phyloP scores from a whole-genome alignment of 2,329 filamentous ascomycete species.

The Cladophialophora immunda region DNA sequence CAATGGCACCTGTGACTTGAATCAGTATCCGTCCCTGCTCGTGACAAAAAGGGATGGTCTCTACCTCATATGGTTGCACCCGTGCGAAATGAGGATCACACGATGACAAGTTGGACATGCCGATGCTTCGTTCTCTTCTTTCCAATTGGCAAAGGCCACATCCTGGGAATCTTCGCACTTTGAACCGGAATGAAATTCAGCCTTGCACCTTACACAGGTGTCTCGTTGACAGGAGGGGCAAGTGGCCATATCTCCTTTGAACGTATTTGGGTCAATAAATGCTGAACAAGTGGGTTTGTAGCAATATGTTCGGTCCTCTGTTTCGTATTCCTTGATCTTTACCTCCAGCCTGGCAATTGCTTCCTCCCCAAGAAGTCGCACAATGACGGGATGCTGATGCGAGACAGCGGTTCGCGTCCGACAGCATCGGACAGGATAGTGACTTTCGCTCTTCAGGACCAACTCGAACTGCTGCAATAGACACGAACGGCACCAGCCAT shows the following conservation, averaged over 20 bases:
- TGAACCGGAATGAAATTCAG: conserved; percentile 50
- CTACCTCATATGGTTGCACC: conserved; percentile 49
- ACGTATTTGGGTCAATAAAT: conserved; percentile 54
- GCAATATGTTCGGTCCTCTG: conserved; percentile 63
- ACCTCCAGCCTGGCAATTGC: conserved; percentile 46
- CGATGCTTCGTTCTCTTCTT: conserved; percentile 75
- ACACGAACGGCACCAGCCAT: conserved; percentile 33
- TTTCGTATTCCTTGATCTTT: conserved; percentile 61
- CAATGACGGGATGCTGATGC: conserved; percentile 7
- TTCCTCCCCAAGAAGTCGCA: conserved; percentile 9
- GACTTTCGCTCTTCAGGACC: conserved; percentile 24
- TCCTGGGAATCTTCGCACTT: conserved; percentile 41
- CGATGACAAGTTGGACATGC: conserved; percentile 77
- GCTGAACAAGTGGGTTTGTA: conserved; percentile 52
- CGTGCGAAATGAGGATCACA: conserved; percentile 47
- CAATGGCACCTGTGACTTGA: conserved; percentile 42
- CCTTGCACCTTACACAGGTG: conserved; percentile 65
- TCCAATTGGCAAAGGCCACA: conserved; percentile 61
- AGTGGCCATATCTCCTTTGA: conserved; percentile 46
- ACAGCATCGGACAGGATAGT: conserved; percentile 32
- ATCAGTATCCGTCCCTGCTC: background rate
- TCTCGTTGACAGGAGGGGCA: conserved; percentile 55
- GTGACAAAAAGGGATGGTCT: conserved; percentile 12
- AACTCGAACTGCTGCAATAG: conserved; percentile 14
- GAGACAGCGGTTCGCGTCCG: conserved; percentile 7